These are phyloP conservation scores for Xylaria palmicola DNA, from an alignment of 495 filamentous ascomycete species.

Conservation along the genomic window DNA sequence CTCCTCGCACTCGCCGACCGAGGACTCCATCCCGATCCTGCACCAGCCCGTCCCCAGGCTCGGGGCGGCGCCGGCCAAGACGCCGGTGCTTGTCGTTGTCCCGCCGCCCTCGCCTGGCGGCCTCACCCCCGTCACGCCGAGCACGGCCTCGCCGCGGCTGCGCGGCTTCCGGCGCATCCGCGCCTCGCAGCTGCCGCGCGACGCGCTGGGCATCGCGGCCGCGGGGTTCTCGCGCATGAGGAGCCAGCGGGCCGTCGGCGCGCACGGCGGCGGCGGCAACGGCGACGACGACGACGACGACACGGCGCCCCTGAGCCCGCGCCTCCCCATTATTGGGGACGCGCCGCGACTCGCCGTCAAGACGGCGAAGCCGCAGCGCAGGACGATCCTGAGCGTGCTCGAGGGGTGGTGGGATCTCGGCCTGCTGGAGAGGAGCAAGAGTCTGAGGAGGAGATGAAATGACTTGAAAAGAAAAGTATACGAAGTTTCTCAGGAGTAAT, in stretches of 20 bases:
- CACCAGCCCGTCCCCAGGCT: constrained; percentile 12
- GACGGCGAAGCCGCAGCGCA: constrained; percentile 30
- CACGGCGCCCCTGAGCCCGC: constrained; percentile 23
- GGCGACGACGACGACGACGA: constrained; percentile 22
- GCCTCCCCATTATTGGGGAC: no score
- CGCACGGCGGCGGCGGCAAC: no score
- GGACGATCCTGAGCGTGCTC: constrained; percentile 38
- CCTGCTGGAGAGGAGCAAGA: constrained; percentile 33
- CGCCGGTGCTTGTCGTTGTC: constrained; percentile 2
- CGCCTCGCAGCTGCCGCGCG: constrained; percentile 22
- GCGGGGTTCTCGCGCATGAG: constrained; percentile 14
- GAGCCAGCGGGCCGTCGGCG: constrained; percentile 17
- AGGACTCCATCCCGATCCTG: constrained; percentile 29
- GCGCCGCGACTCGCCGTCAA: constrained; percentile 11
- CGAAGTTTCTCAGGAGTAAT: constrained; percentile 4
- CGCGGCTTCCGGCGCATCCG: constrained; percentile 21
- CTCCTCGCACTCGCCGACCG: constrained; percentile 11
- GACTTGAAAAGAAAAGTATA: neutral
- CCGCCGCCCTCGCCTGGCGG: constrained; percentile 23
- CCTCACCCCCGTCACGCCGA: constrained; percentile 26
- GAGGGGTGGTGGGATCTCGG: constrained; percentile 52
- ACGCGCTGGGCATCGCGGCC: constrained; percentile 27
- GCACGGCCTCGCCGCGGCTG: constrained; percentile 21
- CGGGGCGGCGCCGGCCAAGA: neutral
- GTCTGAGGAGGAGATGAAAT: constrained; percentile 22